These are phyloP conservation scores for Cucumis melo DNA, from an alignment of 306 rosid genomes.

Conservation along the genomic window DNA sequence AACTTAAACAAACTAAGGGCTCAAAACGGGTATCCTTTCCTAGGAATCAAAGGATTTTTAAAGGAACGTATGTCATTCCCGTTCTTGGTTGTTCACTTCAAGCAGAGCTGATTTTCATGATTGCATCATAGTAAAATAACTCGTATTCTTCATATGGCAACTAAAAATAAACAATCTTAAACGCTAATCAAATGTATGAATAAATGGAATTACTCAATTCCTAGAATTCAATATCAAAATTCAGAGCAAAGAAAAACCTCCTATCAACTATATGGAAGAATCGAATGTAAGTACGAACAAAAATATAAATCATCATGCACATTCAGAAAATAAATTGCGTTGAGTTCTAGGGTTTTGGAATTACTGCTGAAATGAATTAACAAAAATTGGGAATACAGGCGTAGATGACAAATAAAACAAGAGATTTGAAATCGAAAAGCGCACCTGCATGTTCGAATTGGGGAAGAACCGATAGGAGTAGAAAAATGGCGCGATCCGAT, in stretches of 20 bases:
- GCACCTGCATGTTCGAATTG: constrained; percentile 6
- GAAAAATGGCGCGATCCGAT: not conserved
- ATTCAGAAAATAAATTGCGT: not conserved
- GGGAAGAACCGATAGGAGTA: not conserved
- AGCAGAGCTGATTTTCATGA: not conserved
- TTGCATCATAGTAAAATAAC: not conserved
- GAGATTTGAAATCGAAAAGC: not conserved
- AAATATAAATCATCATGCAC: not conserved
- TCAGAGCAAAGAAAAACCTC: not conserved
- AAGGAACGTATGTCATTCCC: not conserved
- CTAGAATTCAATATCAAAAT: not conserved
- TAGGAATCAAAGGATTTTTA: not conserved
- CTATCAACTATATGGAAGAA: not conserved
- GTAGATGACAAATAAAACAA: not conserved
- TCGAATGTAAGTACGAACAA: not conserved
- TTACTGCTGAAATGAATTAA: not conserved
- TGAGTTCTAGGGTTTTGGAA: not conserved
- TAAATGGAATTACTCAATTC: not conserved
- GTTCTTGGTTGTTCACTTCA: not conserved
- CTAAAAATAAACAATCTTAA: not conserved
- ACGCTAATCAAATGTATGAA: not conserved
- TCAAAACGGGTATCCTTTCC: not conserved
- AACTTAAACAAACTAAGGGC: not conserved
- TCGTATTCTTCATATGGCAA: not conserved
- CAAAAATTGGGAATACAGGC: too few species aligned